Percentiles rank a stretch among this genome's conserved stretches.
Conservation (phyloP, 106 monocot species). For the Hemerocallis citrina region DNA sequence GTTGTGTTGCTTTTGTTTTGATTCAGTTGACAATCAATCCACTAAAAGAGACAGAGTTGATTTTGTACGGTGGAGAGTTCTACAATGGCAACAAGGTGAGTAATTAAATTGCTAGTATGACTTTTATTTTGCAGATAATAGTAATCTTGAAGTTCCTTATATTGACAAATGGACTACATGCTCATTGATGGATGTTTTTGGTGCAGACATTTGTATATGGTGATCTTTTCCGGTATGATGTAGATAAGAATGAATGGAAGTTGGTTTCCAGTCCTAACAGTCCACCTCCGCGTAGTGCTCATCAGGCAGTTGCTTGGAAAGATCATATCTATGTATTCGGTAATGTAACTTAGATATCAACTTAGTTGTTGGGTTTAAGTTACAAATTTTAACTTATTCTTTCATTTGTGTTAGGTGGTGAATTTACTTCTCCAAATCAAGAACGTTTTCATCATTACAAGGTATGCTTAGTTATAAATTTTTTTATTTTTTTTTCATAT, state of each 20-base stretch:
- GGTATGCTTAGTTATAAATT: slow-evolving; percentile 24
- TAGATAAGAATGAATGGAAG: slow-evolving; percentile 97
- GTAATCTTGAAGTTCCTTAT: background rate
- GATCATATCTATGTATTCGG: slow-evolving; percentile 90
- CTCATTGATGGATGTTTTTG: slow-evolving; percentile 11
- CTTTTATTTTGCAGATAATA: background rate
- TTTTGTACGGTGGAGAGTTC: slow-evolving; percentile 93
- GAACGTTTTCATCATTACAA: slow-evolving; percentile 99
- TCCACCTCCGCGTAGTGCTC: slow-evolving; percentile 95
- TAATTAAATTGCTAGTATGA: background rate
- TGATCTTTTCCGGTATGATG: slow-evolving; percentile 95
- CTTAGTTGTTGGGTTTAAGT: background rate
- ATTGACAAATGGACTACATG: slow-evolving; percentile 7
- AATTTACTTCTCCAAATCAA: slow-evolving; percentile 98
- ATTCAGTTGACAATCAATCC: slow-evolving; percentile 72
- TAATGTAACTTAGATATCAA: too few species aligned
- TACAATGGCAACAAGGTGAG: slow-evolving; percentile 94
- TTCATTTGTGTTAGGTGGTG: slow-evolving; percentile 59
- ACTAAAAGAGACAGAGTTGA: slow-evolving; percentile 72
- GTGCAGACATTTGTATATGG: slow-evolving; percentile 98
- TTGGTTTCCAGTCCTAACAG: slow-evolving; percentile 87
- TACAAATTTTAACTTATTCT: slow-evolving; percentile 1
- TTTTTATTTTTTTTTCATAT: background rate
- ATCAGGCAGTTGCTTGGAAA: slow-evolving; percentile 93
- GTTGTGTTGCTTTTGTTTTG: slow-evolving; percentile 5